Evolutionary conservation across 2,329 filamentous ascomycete genomes (phyloP), one percentile per base, ranked within the genome.

Genomic region (Nakataea oryzae): DNA sequence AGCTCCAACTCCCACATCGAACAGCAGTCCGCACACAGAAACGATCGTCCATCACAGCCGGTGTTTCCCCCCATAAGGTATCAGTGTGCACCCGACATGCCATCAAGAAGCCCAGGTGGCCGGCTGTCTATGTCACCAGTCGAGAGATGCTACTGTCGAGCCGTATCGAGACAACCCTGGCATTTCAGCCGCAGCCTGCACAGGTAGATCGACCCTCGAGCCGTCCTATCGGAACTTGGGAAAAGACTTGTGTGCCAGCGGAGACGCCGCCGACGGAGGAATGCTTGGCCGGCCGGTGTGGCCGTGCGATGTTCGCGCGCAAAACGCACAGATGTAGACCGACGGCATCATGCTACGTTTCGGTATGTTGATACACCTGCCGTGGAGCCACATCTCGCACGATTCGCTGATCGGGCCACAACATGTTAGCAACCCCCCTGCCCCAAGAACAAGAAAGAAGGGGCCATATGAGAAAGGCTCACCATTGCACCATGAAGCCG

Each of bases 371-470:
- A 86, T 78, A 69, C 85, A 88, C 62, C 77, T 78, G n/a, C 82
- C 83, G 69, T 88, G 85, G 32, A 87, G 79, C 79, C 81, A 86
- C 75, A 85, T 81, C 67, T 87, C 84, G 69, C 85, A 88, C 28
- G 83, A 84, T 73, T 86, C 81, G 68, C 85, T 87, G 66, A 24
- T 41, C 56, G 13, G 21, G 17, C 6, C 17, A n/a, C 21, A 8
- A 9, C 41, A 21, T 8, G 5, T 50, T 17, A 50, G 41, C 41
- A 50, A 50, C 14, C 41, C 8, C 41, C 8, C 41, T 1, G 17
- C 7, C 41, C 21, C 3, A 27, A 56, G 29, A 55, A 24, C 47
- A 54, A 7, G 27, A 5, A 17, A 57, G 27, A 12, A 61, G n/a
- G 56, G 56, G 26, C n/a, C 9, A 13, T 5, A n/a, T 26, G 21